Evolutionary conservation across 2,329 filamentous ascomycete genomes (phyloP), one percentile per base, ranked within the genome.

Genomic region (Fusarium hainanense): DNA sequence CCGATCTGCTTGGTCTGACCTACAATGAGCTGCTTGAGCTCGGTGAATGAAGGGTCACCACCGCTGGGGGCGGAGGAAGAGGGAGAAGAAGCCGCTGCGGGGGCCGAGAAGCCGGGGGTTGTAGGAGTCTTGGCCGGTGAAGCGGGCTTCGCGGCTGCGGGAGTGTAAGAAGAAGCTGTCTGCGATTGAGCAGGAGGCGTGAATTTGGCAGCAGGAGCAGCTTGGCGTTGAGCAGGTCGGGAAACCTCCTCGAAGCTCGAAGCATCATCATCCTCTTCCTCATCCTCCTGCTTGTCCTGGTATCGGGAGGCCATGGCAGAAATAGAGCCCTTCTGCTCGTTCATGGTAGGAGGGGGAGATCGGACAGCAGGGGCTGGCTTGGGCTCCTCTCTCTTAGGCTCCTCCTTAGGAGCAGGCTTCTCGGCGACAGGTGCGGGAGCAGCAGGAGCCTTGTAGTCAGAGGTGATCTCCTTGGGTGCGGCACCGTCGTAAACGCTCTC

Each of bases 401-500:
- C 82, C 56, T 79, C 77, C 64, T 77, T 76, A 60, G 75, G 71
- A 41, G 77, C 73, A 37, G 76, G 73, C 76, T 84, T 87, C 58
- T 73, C 72, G 20, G 81, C 75, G 4, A 79, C 78, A 50, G 83
- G 78, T 34, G 81, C 75, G 25, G 85, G 79, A 25, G 84, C 76
- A 2, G 85, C 79, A 51, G 83, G 79, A 14, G 90, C 84, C 79
- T 90, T 92, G 79, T 89, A 90, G 73, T 92, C 89, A 9, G 89
- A 83, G 7, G 91, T 78, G 20, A 97, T 87, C 81, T 97, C 93
- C 74, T 92, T 89, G 6, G 93, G 90, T 8, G 90, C 92, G 67
- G 88, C 88, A 57, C 94, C 94, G 42, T 97, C 93, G 80, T 97
- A 98, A 49, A 98, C 81, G 75, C 92, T 94, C 80, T 97, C 94